phyloP scores from a whole-genome alignment of 2,329 filamentous ascomycete genomes.

The Keithomyces neogunnii region DNA sequence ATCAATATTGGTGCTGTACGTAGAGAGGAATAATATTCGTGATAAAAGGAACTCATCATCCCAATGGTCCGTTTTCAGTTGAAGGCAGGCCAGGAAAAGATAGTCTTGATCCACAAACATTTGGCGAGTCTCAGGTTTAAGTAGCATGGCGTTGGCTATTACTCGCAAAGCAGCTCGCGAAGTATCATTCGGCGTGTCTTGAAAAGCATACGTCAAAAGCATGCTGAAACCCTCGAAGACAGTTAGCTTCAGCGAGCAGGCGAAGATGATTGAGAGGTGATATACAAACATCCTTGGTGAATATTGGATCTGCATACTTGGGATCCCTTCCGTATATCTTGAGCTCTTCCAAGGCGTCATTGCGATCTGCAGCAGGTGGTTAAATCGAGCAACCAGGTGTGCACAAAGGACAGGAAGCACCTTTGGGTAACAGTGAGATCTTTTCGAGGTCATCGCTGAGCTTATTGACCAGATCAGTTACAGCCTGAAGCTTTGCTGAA shows the following conservation, averaged over 20 bases:
- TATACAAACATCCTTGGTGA: slow-evolving; percentile 59
- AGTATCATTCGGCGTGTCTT: slow-evolving; percentile 51
- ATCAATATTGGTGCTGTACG: slow-evolving; percentile 40
- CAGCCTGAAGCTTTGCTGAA: slow-evolving; percentile 59
- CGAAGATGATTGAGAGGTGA: background rate
- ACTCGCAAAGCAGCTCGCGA: slow-evolving; percentile 73
- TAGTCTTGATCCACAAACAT: slow-evolving; percentile 36
- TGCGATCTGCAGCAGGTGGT: slow-evolving; percentile 44
- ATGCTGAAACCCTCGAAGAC: slow-evolving; percentile 61
- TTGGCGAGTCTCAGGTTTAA: slow-evolving; percentile 36
- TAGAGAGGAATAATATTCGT: slow-evolving; percentile 35
- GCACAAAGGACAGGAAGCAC: slow-evolving; percentile 33
- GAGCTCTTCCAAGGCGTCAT: slow-evolving; percentile 55
- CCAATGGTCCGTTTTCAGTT: slow-evolving; percentile 61
- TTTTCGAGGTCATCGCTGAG: slow-evolving; percentile 55
- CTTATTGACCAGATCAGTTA: slow-evolving; percentile 53
- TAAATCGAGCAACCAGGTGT: slow-evolving; percentile 4
- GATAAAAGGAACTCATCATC: slow-evolving; percentile 78
- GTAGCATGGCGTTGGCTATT: slow-evolving; percentile 66
- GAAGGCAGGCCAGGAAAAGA: slow-evolving; percentile 56
- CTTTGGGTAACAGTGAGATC: slow-evolving; percentile 47
- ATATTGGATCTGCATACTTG: slow-evolving; percentile 69
- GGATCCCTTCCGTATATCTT: slow-evolving; percentile 61
- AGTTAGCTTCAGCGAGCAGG: background rate
- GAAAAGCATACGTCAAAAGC: slow-evolving; percentile 65